Base-by-base conservation (phyloP, 805 yeast genomes). In the Candida boidinii region DNA sequence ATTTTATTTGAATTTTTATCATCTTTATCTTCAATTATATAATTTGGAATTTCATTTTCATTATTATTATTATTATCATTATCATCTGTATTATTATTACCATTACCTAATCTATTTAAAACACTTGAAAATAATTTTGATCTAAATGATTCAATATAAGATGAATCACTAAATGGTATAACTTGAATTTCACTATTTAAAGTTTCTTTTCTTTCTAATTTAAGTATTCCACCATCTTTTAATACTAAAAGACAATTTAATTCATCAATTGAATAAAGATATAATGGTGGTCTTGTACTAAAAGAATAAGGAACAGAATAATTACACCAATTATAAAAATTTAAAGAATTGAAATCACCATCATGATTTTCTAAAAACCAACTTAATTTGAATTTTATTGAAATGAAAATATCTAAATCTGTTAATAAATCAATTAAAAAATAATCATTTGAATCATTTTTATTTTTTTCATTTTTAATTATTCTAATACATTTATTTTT, bases 161-260 rank as follows among this genome's bases (percentile, higher is more conserved):
- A 54, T 45, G 65, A 44, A 58, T 79, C 87, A 37, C 66, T 69
- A 51, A 80, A 81, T 19, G 59, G 52, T 2, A 43, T 32, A 4
- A 51, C 48, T n/a, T 36, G 30, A 17, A 43, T 45, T 14, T 45
- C 41, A 7, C 34, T 43, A 14, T 26, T 24, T 9, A 17, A 17
- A 4, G 29, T 20, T 2, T 31, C 27, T n/a, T n/a, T n/a, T 42
- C 75, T 59, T 23, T 46, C 44, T 36, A 81, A 60, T 28, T 76
- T 77, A 31, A 85, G 56, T 26, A 87, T 51, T 1, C 88, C 85
- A 17, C 96, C 96, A 56, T 88, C 94, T 28, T 67, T 65, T 30
- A 87, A 60, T 0, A 80, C 73, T 3, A 86, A 50, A 7, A 76
- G 48, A 28, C 68, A 64, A 3, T 49, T 45, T 0, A 57, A 39